Base-by-base conservation (phyloP, 2,329 filamentous ascomycete species). In the Aureobasidium sp. region DNA sequence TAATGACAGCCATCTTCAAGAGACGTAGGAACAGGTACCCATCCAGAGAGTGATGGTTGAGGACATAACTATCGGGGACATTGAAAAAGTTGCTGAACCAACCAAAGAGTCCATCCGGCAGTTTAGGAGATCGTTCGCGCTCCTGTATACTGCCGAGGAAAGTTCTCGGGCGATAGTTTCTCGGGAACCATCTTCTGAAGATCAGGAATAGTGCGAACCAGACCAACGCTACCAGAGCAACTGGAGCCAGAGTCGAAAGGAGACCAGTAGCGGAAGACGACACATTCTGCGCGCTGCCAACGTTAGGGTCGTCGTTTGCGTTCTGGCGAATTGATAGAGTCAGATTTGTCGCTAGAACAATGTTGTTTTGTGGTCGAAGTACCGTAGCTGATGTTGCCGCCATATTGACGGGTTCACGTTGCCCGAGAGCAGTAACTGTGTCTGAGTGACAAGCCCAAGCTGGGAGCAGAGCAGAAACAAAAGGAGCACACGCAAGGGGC, bases 21-120 rank as follows among this genome's bases (percentile, higher is more conserved):
- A 93, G 96, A 39, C 93, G 90, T 31, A 97, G 80, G 73, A 95
- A 91, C 57, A 97, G 85, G 74, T 93, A 97, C 36, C 89, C 89
- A 73, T 99, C 93, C 65, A 99, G 84, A 0, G 91, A 95, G 72
- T 93, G 90, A 77, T 96, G 91, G 70, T 94, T 90, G 25, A 97
- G 84, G 29, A 92, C 85, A 70, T 90, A 91, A 44, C 86, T 86
- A 72, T 97, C 92, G 3, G 82, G 79, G 22, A 86, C 74, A 47
- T 77, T 76, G 59, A 78, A 75, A 68, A 84, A 83, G 0, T 79
- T 74, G 29, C 73, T 71, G 41, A 80, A 65, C 78, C 78, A 81
- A 61, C 67, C 70, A 64, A 73, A 67, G 17, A 74, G 29, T 62
- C 70, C 70, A 67, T 70, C 67, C 4, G 68, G 68, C 15, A 73